These are phyloP conservation scores for Rauvolfia tetraphylla DNA, from an alignment of 257 asterid species.

Conservation along the genomic window DNA sequence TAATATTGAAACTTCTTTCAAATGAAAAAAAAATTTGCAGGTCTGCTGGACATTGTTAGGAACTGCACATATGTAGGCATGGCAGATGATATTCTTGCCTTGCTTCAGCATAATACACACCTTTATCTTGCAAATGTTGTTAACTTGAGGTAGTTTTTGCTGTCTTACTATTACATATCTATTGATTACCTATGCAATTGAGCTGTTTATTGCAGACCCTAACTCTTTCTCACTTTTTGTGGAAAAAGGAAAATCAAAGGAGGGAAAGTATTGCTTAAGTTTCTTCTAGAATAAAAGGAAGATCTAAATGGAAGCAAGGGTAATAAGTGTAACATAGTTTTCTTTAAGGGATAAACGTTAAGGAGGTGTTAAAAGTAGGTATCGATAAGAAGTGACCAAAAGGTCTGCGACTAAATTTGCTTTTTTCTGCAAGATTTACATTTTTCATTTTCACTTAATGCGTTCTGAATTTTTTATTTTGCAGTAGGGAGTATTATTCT, in stretches of 20 bases:
- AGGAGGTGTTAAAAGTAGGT: background rate
- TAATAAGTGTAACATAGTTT: background rate
- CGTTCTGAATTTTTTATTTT: background rate
- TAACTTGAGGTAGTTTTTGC: conserved; percentile 64
- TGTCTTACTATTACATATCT: background rate
- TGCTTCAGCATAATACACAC: conserved; percentile 81
- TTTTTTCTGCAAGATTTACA: background rate
- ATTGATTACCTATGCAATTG: background rate
- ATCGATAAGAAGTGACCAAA: background rate
- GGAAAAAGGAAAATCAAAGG: background rate
- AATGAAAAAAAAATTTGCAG: conserved; percentile 27
- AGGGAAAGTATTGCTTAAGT: background rate
- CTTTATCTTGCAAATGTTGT: conserved; percentile 92
- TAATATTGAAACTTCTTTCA: conserved; percentile 2
- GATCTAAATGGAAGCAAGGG: background rate
- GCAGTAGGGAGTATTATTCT: background rate
- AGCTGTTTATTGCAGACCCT: background rate
- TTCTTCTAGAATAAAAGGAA: background rate
- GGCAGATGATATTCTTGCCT: conserved; percentile 86
- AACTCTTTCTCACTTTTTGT: background rate
- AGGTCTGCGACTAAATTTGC: background rate
- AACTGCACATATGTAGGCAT: conserved; percentile 88
- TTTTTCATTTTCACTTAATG: background rate
- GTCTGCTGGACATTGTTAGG: conserved; percentile 75
- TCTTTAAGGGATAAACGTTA: background rate